phyloP scores from a whole-genome alignment of 805 yeast species.

The Pichia occidentalis region DNA sequence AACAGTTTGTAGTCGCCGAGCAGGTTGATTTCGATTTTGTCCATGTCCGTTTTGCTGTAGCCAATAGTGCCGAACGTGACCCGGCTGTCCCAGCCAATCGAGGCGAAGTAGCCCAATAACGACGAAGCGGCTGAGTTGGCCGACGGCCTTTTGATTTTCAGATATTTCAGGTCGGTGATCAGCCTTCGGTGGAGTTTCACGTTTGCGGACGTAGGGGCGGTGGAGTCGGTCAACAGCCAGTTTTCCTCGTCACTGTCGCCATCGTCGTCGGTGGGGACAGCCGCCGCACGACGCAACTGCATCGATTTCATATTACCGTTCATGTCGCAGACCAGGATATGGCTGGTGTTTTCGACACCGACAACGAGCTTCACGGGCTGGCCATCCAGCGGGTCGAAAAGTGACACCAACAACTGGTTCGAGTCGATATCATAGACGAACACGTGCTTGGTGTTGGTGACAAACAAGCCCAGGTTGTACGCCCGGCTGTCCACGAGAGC shows the following conservation, averaged over 20 bases:
- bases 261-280: no score
- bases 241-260: not conserved
- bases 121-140: slow-evolving; percentile 4
- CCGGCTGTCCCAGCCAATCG: slow-evolving; percentile 55
- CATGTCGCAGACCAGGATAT: slow-evolving; percentile 30
- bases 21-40: slow-evolving; percentile 14
- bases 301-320: slow-evolving; percentile 20
- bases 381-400: slow-evolving; percentile 15
- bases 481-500: slow-evolving; percentile 9
- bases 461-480: slow-evolving; percentile 20
- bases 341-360: slow-evolving; percentile 19
- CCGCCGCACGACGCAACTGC: not conserved
- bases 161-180: slow-evolving; percentile 18
- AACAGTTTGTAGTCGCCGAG: slow-evolving; percentile 32
- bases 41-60: slow-evolving; percentile 8
- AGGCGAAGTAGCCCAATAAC: slow-evolving; percentile 34
- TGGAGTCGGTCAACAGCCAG: slow-evolving; percentile 1
- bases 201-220: not conserved
- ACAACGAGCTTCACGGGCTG: slow-evolving; percentile 19
- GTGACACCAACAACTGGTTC: slow-evolving; percentile 11
- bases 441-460: slow-evolving; percentile 24
- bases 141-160: slow-evolving; percentile 12
- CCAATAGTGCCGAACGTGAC: slow-evolving; percentile 30
- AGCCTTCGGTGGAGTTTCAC: slow-evolving; percentile 28
- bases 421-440: slow-evolving; percentile 22